These are phyloP conservation scores for Aegilops sharonensis DNA, from an alignment of 176 grass and related monocot species.

Conservation along the genomic window DNA sequence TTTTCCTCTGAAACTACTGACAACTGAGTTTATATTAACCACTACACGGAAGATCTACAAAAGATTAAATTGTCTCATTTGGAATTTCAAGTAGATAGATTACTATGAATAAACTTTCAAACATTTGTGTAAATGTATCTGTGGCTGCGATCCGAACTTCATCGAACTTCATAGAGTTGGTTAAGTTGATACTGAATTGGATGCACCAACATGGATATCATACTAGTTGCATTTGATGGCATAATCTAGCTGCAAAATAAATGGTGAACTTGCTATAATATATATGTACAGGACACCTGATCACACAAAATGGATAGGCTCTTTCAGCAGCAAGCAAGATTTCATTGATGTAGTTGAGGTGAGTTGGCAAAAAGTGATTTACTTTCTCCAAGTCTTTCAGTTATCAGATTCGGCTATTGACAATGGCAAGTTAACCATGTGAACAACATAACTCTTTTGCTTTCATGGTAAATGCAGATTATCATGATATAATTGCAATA, in stretches of 20 bases:
- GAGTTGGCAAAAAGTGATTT: not conserved
- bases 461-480: not conserved
- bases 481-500: not conserved
- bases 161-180: not conserved
- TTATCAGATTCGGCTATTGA: not conserved
- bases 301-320: slow-evolving; percentile 98
- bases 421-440: not conserved
- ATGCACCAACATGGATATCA: not conserved
- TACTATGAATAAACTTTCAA: not conserved
- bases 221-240: not conserved
- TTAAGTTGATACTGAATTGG: not conserved
- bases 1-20: not conserved
- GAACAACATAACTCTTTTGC: not conserved
- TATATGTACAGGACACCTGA: slow-evolving; percentile 66
- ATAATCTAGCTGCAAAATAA: not conserved
- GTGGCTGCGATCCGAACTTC: not conserved
- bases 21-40: not conserved
- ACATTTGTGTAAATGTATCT: not conserved
- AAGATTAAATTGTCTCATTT: not conserved
- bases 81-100: not conserved
- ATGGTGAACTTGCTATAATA: not conserved
- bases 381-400: slow-evolving; percentile 8
- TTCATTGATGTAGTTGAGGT: slow-evolving; percentile 94
- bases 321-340: slow-evolving; percentile 86
- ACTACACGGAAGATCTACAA: not conserved